phyloP scores from a whole-genome alignment of 306 rosid genomes.

The Rosa lucieae region DNA sequence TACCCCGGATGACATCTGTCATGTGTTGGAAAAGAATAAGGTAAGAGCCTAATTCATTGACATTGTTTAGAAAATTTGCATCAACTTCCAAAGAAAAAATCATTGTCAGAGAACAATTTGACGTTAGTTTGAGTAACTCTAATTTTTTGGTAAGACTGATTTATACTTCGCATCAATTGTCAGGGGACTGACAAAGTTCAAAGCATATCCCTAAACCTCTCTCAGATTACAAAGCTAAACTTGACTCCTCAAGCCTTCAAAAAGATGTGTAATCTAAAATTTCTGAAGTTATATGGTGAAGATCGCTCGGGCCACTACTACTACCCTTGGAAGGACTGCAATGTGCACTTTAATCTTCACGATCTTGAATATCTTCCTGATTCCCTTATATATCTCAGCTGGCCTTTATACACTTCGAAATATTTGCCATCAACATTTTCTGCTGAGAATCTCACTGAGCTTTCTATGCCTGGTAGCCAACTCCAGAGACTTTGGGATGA shows the following conservation, averaged over 20 bases:
- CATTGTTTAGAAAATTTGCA: no score
- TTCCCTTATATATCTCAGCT: slow-evolving; percentile 15
- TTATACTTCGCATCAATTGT: neutral
- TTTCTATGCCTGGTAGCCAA: slow-evolving; percentile 1
- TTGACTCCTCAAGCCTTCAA: slow-evolving; percentile 24
- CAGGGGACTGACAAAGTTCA: slow-evolving; percentile 20
- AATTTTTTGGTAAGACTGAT: neutral
- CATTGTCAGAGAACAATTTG: neutral
- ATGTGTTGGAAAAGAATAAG: neutral
- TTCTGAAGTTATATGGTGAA: slow-evolving; percentile 5
- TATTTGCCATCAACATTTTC: slow-evolving; percentile 1
- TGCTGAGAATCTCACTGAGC: slow-evolving; percentile 12
- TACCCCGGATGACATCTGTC: no score
- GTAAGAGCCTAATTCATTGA: neutral
- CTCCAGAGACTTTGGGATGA: slow-evolving; percentile 7
- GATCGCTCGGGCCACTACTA: neutral
- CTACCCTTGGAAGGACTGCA: no score
- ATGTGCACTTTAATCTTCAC: neutral
- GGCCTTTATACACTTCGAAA: slow-evolving; percentile 11
- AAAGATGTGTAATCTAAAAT: slow-evolving; percentile 23
- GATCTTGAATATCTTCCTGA: slow-evolving; percentile 22
- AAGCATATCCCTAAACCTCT: slow-evolving; percentile 6
- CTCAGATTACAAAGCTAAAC: neutral
- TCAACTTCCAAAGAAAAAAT: neutral
- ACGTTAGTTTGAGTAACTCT: neutral